phyloP scores from a whole-genome alignment of 2,329 filamentous ascomycete genomes.

The Macroventuria anomochaeta region DNA sequence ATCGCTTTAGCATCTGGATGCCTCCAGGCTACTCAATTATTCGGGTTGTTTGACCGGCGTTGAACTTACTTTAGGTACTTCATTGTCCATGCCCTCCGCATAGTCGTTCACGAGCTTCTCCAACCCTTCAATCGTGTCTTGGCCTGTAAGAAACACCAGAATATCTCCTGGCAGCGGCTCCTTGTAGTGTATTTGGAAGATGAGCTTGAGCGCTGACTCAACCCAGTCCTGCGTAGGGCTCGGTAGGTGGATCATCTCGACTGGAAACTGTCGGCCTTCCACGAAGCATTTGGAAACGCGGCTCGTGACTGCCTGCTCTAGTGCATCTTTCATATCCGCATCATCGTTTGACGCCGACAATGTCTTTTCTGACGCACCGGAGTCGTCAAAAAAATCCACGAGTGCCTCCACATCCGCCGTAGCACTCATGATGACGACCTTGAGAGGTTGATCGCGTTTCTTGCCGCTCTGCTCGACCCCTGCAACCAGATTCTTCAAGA shows the following conservation, averaged over 20 bases:
- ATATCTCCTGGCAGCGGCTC: conserved; percentile 95
- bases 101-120: conserved; percentile 84
- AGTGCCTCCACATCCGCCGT: conserved; percentile 88
- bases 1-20: conserved; percentile 4
- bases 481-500: conserved; percentile 77
- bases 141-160: conserved; percentile 87
- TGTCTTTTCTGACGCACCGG: conserved; percentile 18
- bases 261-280: conserved; percentile 85
- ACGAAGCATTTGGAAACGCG: conserved; percentile 66
- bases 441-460: conserved; percentile 66
- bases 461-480: conserved; percentile 70
- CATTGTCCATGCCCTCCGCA: conserved; percentile 71
- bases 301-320: neutral
- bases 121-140: conserved; percentile 87
- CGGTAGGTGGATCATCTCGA: conserved; percentile 76
- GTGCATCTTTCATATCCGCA: neutral
- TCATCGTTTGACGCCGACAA: conserved; percentile 13
- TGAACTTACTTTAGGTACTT: conserved; percentile 69
- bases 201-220: conserved; percentile 78
- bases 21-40: neutral
- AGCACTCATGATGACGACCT: conserved; percentile 95
- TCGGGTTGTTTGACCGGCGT: too few species aligned
- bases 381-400: conserved; percentile 71
- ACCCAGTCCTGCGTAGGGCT: conserved; percentile 81
- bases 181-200: conserved; percentile 85